A percentile compares a stretch with the other conserved stretches of the same genome.
These are phyloP conservation scores for Metschnikowia gelsemii DNA, from an alignment of 805 yeast species.

Conservation along the genomic window DNA sequence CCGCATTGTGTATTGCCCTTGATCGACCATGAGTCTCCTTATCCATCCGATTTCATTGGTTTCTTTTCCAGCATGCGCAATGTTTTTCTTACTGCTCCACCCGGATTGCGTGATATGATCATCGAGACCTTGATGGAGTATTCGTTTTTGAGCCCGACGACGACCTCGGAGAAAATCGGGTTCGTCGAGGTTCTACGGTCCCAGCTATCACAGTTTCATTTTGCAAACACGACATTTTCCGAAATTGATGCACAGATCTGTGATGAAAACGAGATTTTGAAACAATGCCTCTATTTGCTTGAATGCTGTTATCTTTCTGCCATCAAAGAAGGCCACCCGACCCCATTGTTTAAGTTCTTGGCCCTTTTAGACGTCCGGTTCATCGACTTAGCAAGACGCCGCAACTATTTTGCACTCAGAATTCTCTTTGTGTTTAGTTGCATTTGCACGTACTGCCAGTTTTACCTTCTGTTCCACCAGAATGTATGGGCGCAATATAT, in stretches of 20 bases:
- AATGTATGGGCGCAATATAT: constrained; percentile 33
- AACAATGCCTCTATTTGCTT: constrained; percentile 13
- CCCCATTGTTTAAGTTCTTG: constrained; percentile 34
- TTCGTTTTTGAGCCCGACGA: constrained; percentile 1
- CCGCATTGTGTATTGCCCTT: constrained; percentile 32
- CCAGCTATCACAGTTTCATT: constrained; percentile 8
- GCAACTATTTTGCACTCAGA: constrained; percentile 28
- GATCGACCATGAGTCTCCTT: constrained; percentile 22
- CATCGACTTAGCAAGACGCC: constrained; percentile 20
- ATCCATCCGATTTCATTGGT: constrained; percentile 24
- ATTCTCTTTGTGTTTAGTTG: constrained; percentile 25
- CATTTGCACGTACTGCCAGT: constrained; percentile 22
- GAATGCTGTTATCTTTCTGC: constrained; percentile 18
- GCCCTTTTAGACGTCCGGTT: constrained; percentile 20
- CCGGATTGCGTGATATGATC: constrained; percentile 8
- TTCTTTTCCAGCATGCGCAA: constrained; percentile 12
- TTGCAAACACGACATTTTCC: constrained; percentile 5
- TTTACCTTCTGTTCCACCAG: constrained; percentile 21
- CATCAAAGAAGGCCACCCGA: constrained; percentile 25
- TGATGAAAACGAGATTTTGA: constrained; percentile 11
- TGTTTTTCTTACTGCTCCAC: constrained; percentile 6
- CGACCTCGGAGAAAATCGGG: constrained; percentile 6
- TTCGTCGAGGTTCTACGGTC: constrained; percentile 9
- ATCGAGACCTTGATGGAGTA: constrained; percentile 9
- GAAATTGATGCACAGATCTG: constrained; percentile 14